Evolutionary conservation across 371 early-diverging fungal species (phyloP), one percentile per base, ranked within the genome.

Genomic region (Mucor velutinosus): DNA sequence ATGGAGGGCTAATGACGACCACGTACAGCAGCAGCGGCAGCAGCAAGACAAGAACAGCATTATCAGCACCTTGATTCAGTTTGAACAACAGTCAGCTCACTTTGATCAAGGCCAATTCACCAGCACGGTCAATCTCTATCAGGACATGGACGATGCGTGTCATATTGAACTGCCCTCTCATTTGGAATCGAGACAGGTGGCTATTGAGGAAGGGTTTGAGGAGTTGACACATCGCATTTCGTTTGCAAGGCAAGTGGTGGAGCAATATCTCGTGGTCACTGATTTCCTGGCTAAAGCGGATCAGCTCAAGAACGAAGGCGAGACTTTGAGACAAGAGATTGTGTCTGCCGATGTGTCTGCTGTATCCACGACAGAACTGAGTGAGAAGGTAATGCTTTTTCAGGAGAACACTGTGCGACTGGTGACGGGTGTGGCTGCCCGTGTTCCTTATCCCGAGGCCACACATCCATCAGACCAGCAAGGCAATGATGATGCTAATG

Each of bases 91-190:
- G 8, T 59, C 75, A 1, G 39, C 73, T 1, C 73, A 71, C 3
- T 86, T 79, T 60, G 80, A 84, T 60, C 69, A 78, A 60, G 75
- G 69, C 5, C 76, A 72, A 21, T 83, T 82, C 29, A 76, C 82
- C 11, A 70, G 59, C 1, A 74, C 81, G 0, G 71, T 78, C 37
- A 73, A 83, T 25, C 45, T 71, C 29, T 84, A 80, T 59, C 84
- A 86, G 57, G 85, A 80, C 33, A 63, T 86, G 51, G 79, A 83
- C 33, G 81, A 86, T 56, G 60, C 73, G 7, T 72, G 76, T 33
- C 72, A 79, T 29, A 59, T 72, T 8, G 81, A 79, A 27, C 47
- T 84, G 11, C 82, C 86, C 0, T 70, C 60, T 11, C 79, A 80
- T 68, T 56, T 86, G 17, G 77, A 84, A 43, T 69, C 71, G 15